These are phyloP conservation scores for Clavulina sp. DNA, from an alignment of 768 basidiomycete species.

Conservation along the genomic window DNA sequence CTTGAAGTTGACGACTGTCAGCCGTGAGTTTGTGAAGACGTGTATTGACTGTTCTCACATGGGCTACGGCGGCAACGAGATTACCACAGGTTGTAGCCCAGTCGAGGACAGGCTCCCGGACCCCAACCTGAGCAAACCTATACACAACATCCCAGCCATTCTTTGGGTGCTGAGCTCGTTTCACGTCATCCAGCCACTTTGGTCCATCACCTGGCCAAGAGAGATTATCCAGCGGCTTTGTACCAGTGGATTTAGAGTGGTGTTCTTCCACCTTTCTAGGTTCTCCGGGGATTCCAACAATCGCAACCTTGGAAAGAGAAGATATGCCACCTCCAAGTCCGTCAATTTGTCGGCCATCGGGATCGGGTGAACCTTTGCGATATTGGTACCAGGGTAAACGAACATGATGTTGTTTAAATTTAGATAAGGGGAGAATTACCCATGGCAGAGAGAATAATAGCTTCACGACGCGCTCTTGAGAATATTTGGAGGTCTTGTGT, in stretches of 20 bases:
- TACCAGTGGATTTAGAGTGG: not conserved
- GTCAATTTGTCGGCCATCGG: conserved; percentile 51
- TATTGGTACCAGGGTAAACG: conserved; percentile 39
- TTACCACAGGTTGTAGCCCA: conserved; percentile 50
- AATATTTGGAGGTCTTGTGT: not conserved
- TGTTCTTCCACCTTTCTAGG: conserved; percentile 13
- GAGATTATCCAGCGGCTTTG: not conserved
- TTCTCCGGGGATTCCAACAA: conserved; percentile 30
- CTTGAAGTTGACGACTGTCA: conserved; percentile 31
- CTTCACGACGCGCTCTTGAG: not conserved
- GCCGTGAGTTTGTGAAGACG: not conserved
- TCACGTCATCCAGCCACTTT: not conserved
- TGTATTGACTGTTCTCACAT: not conserved
- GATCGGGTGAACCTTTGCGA: conserved; percentile 58
- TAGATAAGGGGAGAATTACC: not conserved
- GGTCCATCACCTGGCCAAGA: not conserved
- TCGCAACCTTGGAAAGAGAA: conserved; percentile 55
- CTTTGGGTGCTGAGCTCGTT: not conserved
- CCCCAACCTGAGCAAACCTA: conserved; percentile 42
- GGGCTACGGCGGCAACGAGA: not conserved
- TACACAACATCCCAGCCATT: conserved; percentile 38
- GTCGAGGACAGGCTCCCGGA: conserved; percentile 42
- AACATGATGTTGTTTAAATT: not conserved
- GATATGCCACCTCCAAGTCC: conserved; percentile 71
- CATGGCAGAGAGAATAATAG: not conserved